These are phyloP conservation scores for Metarhizium album DNA, from an alignment of 2,329 filamentous ascomycete species.

Conservation along the genomic window DNA sequence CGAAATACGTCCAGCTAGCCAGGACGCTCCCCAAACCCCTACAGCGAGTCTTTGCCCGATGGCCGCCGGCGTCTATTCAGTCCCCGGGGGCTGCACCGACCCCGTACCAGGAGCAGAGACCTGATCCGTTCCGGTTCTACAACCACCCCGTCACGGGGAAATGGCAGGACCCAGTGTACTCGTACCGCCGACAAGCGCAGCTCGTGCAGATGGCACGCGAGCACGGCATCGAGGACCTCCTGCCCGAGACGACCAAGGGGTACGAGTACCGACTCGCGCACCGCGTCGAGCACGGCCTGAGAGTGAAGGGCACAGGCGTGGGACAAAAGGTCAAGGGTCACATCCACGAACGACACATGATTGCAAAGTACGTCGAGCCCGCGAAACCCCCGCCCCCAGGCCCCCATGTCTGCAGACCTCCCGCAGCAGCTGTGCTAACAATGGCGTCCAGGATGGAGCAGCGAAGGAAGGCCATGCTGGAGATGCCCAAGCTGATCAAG, in stretches of 20 bases:
- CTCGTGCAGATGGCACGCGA: conserved; percentile 75
- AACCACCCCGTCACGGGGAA: conserved; percentile 69
- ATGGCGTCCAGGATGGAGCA: conserved; percentile 57
- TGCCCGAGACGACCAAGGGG: conserved; percentile 69
- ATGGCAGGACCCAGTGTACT: conserved; percentile 78
- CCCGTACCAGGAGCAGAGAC: conserved; percentile 44
- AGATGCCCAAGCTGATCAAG: conserved; percentile 86
- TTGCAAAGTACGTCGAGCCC: conserved; percentile 47
- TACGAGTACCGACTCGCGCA: conserved; percentile 59
- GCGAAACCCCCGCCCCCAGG: too few species aligned
- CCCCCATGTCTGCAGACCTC: neutral
- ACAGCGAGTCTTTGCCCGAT: conserved; percentile 78
- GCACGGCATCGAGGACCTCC: conserved; percentile 68
- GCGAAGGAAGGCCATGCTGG: conserved; percentile 83
- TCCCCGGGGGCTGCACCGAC: conserved; percentile 32
- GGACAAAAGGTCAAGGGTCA: conserved; percentile 94
- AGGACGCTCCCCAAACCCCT: conserved; percentile 67
- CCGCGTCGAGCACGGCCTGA: conserved; percentile 67
- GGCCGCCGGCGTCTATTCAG: conserved; percentile 61
- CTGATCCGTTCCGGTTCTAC: conserved; percentile 72
- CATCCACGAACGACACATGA: conserved; percentile 78
- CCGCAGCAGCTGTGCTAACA: conserved; percentile 7
- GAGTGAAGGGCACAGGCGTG: conserved; percentile 85
- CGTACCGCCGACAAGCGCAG: conserved; percentile 78
- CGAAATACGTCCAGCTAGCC: conserved; percentile 46